Percentiles rank a stretch among this genome's conserved stretches.
Conservation (phyloP, 345 rosid genomes). For the Eucalyptus albens region DNA sequence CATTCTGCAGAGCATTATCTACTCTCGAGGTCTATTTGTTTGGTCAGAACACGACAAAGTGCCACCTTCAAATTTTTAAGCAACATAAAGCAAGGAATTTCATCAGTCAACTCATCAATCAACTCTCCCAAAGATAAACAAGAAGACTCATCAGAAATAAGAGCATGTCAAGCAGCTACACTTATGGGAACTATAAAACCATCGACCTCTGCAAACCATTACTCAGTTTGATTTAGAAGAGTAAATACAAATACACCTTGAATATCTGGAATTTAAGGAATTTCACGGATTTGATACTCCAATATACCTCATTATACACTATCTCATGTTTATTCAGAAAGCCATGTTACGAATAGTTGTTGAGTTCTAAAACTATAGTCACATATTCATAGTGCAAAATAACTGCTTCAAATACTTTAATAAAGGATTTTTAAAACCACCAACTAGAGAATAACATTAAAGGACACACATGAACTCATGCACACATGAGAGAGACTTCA, state of each 20-base stretch:
- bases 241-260: background rate
- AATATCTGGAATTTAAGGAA: background rate
- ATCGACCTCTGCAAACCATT: background rate
- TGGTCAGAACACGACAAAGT: background rate
- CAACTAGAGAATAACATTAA: background rate
- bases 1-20: background rate
- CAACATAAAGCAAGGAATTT: background rate
- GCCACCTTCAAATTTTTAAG: background rate
- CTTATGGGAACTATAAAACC: background rate
- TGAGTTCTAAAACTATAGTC: background rate
- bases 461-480: background rate
- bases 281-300: background rate
- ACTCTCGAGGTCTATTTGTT: background rate
- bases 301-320: background rate
- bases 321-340: background rate
- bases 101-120: background rate
- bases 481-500: background rate
- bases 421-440: background rate
- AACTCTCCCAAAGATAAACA: background rate
- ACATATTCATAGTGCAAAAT: background rate
- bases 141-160: background rate
- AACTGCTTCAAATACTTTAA: background rate
- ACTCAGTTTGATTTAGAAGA: background rate
- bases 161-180: background rate
- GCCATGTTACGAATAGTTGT: background rate